Base-by-base conservation (phyloP, 768 basidiomycete genomes). In the Suillus decipiens region DNA sequence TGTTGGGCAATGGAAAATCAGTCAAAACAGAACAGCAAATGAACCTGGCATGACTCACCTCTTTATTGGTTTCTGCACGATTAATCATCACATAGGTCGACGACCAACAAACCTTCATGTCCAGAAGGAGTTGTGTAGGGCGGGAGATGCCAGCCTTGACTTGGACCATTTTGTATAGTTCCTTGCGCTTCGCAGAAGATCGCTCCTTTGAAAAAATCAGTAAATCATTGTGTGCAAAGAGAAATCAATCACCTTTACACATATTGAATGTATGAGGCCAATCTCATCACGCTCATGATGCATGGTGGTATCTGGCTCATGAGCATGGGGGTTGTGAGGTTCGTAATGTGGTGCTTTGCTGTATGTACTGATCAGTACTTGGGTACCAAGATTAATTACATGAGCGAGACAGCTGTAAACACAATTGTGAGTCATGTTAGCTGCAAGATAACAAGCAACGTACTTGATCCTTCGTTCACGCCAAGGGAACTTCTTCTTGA, bases 371-470 rank as follows among this genome's bases (percentile, higher is more conserved):
- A 78, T 64, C n/a, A 78, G 12, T 1, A 67, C 74, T 61, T 78
- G 75, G 0, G 70, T 74, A 5, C 69, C 74, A 0, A 78, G 69
- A 43, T 78, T 78, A 64, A 78, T 72, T 37, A 77, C 66, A 61
- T 77, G 77, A 0, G 71, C 73, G 33, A 75, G 68, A 61, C 77
- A 78, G 17, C 73, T 75, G 41, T 41, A 12, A 48, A 48, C 47
- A 48, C 47, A 7, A 48, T 47, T 42, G 47, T 48, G 47, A 47
- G 47, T 12, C 47, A 47, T 47, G 12, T 47, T 12, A 24, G 12
- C 47, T 59, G 37, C 2, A 2, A 47, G 19, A 45, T n/a, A 47
- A 43, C 43, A 7, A 47, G 47, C 22, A 7, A 1, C 12, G 0
- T 47, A 47, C 47, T 48, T 48, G 47, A 48, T 48, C 47, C 47